Base-by-base conservation (phyloP, 2,329 filamentous ascomycete species). In the Fusarium heterosporum region DNA sequence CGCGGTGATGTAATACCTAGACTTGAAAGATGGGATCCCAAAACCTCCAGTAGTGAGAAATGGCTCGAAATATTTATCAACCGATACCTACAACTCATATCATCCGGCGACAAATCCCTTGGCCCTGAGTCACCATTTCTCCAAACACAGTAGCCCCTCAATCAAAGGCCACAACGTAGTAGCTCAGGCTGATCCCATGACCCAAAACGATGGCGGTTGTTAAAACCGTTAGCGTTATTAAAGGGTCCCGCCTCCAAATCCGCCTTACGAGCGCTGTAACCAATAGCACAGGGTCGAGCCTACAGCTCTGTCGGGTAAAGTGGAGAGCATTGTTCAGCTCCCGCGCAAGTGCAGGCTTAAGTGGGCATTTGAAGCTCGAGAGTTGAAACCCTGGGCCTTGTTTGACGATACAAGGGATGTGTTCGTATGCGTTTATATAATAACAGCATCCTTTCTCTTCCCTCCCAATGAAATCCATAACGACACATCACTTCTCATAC, bases 221-320 rank as follows among this genome's bases (percentile, higher is more conserved):
- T 66, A 63, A 50, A 57, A 36, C 57, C 39, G 19, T 55, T 63
- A 63, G 39, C 43, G 65, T 69, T 63, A 68, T 68, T 68, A 63
- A 68, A 69, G 65, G 65, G 65, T 59, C 55, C 56, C 22, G 22
- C 22, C 22, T 47, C 38, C 41, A 51, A 55, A 45, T 55, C 52
- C 57, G 66, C 62, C 66, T 56, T 69, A 67, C 58, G 42, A 55
- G 61, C n/a, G 10, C 29, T 36, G n/a, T 32, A 28, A 13, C 66
- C 66, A 69, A 69, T 69, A 48, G 25, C 13, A 32, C 30, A 26
- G 17, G 16, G 34, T 4, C 14, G 22, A 39, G 39, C 51, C 49
- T n/a, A 40, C 48, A 64, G 64, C 64, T 61, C n/a, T n/a, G 38
- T 39, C 50, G 46, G 49, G 22, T 52, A 54, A 52, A 57, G 60